Percentiles rank a stretch among this genome's conserved stretches.
Evolutionary conservation across 257 asterid genomes (phyloP).

Genomic region (Mitragyna speciosa): DNA sequence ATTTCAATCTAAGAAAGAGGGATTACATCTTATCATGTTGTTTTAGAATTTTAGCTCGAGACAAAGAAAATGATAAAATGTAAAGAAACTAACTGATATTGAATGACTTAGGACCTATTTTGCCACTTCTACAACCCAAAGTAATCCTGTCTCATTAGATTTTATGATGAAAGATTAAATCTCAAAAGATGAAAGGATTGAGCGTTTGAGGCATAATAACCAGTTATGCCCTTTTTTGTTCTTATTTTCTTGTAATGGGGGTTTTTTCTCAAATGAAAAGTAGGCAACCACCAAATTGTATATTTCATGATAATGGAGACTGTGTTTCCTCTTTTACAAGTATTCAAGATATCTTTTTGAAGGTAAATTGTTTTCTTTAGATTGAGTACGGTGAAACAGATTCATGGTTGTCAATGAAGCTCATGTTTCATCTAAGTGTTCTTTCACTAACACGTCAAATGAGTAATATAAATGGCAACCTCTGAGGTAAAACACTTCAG

Average conservation of each 20-base stretch:
- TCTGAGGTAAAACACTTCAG: constrained; percentile 97
- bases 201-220: background rate
- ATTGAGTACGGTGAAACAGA: constrained; percentile 94
- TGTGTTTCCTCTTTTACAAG: constrained; percentile 13
- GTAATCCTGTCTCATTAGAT: background rate
- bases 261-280: background rate
- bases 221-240: background rate
- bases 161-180: background rate
- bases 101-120: background rate
- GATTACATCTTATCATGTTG: background rate
- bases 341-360: constrained; percentile 16
- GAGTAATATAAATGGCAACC: constrained; percentile 94
- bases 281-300: background rate
- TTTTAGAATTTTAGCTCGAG: background rate
- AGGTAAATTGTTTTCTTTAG: constrained; percentile 44
- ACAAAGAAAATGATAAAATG: background rate
- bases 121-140: background rate
- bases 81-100: background rate
- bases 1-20: background rate
- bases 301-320: constrained; percentile 1
- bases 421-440: constrained; percentile 93
- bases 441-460: constrained; percentile 96
- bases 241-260: background rate
- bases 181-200: background rate
- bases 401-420: constrained; percentile 97